Conservation (phyloP, 345 rosid species). For the Salix arbutifolia region DNA sequence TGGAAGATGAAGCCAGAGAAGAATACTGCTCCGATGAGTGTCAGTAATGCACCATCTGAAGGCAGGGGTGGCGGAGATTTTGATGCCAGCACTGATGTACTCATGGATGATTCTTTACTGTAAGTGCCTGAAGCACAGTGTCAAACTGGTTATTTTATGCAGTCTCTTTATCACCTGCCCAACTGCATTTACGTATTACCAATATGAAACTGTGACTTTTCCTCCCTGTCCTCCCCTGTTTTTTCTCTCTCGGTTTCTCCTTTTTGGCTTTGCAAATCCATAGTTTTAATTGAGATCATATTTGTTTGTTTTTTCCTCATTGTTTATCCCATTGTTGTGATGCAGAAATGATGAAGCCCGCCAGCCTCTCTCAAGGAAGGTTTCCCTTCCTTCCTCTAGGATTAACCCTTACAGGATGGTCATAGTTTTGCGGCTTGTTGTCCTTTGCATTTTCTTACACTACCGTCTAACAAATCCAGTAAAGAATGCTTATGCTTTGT, state of each 20-base stretch:
- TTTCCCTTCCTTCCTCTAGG: conserved; percentile 31
- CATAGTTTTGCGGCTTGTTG: conserved; percentile 30
- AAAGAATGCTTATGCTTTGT: conserved; percentile 25
- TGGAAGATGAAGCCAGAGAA: conserved; percentile 40
- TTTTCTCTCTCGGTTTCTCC: background rate
- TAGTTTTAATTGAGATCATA: background rate
- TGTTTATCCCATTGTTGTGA: background rate
- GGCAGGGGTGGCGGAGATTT: conserved; percentile 31
- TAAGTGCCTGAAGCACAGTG: conserved; percentile 9
- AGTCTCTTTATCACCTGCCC: background rate
- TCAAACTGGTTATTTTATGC: background rate
- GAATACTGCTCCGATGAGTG: conserved; percentile 30
- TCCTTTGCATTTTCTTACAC: conserved; percentile 33
- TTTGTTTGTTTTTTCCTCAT: background rate
- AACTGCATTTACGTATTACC: background rate
- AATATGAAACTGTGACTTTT: background rate
- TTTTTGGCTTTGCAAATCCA: background rate
- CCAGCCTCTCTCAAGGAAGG: conserved; percentile 35
- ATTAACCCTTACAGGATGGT: conserved; percentile 36
- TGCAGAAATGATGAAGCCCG: conserved; percentile 38
- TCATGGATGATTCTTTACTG: conserved; percentile 34
- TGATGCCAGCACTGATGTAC: conserved; percentile 33
- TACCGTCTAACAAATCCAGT: conserved; percentile 36
- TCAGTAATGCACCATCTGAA: conserved; percentile 35
- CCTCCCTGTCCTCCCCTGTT: background rate